Conservation (phyloP, 208 protist species). For the Phytomonas sp. region DNA sequence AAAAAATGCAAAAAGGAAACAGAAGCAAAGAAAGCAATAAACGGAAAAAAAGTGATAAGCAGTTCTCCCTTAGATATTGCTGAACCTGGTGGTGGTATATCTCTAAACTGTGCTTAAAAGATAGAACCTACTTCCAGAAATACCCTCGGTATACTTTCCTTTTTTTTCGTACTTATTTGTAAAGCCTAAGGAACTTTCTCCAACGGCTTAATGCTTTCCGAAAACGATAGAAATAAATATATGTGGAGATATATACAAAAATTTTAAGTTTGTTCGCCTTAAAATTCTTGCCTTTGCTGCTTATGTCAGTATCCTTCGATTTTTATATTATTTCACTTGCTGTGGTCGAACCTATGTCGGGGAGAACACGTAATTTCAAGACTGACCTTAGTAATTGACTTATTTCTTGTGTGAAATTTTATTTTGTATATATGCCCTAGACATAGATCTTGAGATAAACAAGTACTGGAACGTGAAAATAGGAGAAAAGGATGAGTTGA, state of each 20-base stretch:
- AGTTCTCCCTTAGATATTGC: background rate
- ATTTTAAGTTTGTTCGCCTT: background rate
- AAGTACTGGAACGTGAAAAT: constrained; percentile 1
- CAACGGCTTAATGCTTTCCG: background rate
- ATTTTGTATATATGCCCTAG: background rate
- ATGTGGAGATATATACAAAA: background rate
- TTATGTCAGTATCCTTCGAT: constrained; percentile 2
- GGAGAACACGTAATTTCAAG: background rate
- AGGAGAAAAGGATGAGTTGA: background rate
- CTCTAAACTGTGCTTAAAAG: background rate
- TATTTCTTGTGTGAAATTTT: background rate
- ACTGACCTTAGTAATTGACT: background rate
- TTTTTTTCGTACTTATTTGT: background rate
- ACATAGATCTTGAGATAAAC: background rate
- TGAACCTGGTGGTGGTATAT: background rate
- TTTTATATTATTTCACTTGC: constrained; percentile 14
- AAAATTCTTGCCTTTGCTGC: background rate
- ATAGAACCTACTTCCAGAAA: constrained; percentile 8
- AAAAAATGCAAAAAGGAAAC: constrained; percentile 12
- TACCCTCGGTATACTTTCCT: background rate
- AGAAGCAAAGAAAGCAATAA: constrained; percentile 14
- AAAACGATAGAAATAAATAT: background rate
- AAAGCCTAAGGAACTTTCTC: background rate
- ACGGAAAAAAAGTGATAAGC: background rate
- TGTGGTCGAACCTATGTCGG: background rate